Conservation (phyloP, 2,329 filamentous ascomycete genomes). For the Xylariaceae sp. region DNA sequence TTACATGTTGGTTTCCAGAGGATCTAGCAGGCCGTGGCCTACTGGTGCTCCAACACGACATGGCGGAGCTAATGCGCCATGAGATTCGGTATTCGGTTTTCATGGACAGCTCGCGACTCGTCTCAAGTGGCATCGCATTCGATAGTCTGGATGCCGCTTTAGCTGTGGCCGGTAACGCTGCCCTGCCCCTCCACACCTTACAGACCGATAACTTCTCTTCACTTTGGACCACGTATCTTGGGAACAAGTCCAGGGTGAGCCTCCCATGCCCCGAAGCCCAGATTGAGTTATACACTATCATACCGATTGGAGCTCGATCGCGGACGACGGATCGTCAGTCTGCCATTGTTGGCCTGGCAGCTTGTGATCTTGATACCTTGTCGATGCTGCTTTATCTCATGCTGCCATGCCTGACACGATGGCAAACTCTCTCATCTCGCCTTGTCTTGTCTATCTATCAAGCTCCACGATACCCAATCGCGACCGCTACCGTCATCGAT, state of each 20-base stretch:
- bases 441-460: constrained; percentile 13
- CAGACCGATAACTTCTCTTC: constrained; percentile 12
- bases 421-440: constrained; percentile 11
- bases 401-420: constrained; percentile 9
- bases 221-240: no score
- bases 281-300: constrained; percentile 10
- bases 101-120: constrained; percentile 13
- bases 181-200: constrained; percentile 24
- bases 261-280: no score
- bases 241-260: no score
- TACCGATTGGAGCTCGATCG: constrained; percentile 12
- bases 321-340: constrained; percentile 12
- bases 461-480: constrained; percentile 14
- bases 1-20: no score
- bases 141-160: constrained; percentile 25
- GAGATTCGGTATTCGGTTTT: constrained; percentile 18
- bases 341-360: background rate
- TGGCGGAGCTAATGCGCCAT: constrained; percentile 12
- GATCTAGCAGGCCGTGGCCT: no score
- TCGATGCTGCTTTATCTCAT: constrained; percentile 20
- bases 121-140: constrained; percentile 16
- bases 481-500: constrained; percentile 13
- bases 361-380: no score
- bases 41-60: constrained; percentile 5
- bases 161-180: constrained; percentile 23